Evolutionary conservation across 2,329 filamentous ascomycete species (phyloP).

Genomic region (Claviceps spartinae): DNA sequence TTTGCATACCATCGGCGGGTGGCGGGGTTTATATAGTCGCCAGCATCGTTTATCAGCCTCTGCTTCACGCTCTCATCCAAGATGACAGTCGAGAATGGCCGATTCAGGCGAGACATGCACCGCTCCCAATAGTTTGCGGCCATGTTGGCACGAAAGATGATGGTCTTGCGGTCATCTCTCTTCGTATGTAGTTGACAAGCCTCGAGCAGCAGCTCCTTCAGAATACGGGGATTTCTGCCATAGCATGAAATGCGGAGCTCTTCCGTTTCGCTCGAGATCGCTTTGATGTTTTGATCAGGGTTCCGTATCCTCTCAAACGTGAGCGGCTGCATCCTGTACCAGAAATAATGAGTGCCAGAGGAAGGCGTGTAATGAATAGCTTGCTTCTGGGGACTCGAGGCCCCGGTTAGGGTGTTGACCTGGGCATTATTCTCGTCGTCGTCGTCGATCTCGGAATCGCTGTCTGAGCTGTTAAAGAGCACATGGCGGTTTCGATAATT

Average conservation of each 20-base stretch:
- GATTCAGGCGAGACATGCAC: slow-evolving; percentile 44
- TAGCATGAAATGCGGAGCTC: slow-evolving; percentile 48
- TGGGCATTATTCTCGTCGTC: slow-evolving; percentile 27
- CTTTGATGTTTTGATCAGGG: slow-evolving; percentile 24
- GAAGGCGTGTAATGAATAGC: slow-evolving; percentile 50
- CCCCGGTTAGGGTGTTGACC: slow-evolving; percentile 12
- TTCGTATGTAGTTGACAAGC: slow-evolving; percentile 41
- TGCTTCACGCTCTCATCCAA: slow-evolving; percentile 47
- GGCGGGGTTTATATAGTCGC: slow-evolving; percentile 47
- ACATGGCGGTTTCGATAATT: slow-evolving; percentile 38
- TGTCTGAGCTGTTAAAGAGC: slow-evolving; percentile 29
- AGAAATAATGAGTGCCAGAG: slow-evolving; percentile 55
- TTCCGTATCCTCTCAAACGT: slow-evolving; percentile 41
- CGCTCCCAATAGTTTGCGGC: slow-evolving; percentile 43
- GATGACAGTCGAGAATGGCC: slow-evolving; percentile 53
- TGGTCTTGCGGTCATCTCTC: slow-evolving; percentile 47
- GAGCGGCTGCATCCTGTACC: slow-evolving; percentile 46
- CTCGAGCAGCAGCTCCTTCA: slow-evolving; percentile 49
- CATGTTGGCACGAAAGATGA: slow-evolving; percentile 48
- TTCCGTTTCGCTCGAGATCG: slow-evolving; percentile 37
- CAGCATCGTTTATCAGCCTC: slow-evolving; percentile 44
- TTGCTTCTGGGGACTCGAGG: slow-evolving; percentile 26
- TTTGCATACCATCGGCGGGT: slow-evolving; percentile 70
- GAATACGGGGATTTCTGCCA: slow-evolving; percentile 43
- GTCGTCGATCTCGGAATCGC: slow-evolving; percentile 19